These are phyloP conservation scores for Teratosphaeria pseudoeucalypti DNA, from an alignment of 2,329 filamentous ascomycete species.

Conservation along the genomic window DNA sequence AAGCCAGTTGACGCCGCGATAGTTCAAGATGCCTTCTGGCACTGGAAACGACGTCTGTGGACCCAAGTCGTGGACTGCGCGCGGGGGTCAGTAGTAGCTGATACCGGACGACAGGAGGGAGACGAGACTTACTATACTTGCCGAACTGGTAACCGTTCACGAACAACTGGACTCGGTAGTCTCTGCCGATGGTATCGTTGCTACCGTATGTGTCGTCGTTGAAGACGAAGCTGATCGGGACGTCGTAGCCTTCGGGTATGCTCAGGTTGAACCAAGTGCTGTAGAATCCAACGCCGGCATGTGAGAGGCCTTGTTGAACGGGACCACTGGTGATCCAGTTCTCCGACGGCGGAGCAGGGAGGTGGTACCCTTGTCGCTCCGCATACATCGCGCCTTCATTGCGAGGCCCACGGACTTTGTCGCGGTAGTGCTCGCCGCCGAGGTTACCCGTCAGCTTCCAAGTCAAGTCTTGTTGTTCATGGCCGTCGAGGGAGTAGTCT, in stretches of 20 bases:
- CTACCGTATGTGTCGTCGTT: conserved; percentile 1
- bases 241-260: conserved; percentile 47
- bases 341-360: conserved; percentile 41
- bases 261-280: conserved; percentile 45
- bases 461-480: conserved; percentile 35
- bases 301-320: conserved; percentile 34
- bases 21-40: conserved; percentile 62
- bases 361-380: conserved; percentile 53
- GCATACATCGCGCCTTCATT: conserved; percentile 57
- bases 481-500: conserved; percentile 43
- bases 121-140: conserved; percentile 34
- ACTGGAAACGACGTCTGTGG: conserved; percentile 64
- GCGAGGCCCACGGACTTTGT: conserved; percentile 50
- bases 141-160: conserved; percentile 70
- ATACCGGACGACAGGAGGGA: neutral
- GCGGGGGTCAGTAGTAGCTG: neutral
- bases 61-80: conserved; percentile 53
- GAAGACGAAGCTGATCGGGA: conserved; percentile 52
- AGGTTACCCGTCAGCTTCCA: conserved; percentile 64
- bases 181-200: conserved; percentile 14
- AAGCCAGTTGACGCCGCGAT: conserved; percentile 59
- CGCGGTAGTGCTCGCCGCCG: conserved; percentile 52
- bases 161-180: conserved; percentile 54
- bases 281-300: conserved; percentile 50
- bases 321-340: conserved; percentile 31